Evolutionary conservation across 2,329 filamentous ascomycete genomes (phyloP), one percentile per base, ranked within the genome.

Genomic region (Colletotrichum karsti): DNA sequence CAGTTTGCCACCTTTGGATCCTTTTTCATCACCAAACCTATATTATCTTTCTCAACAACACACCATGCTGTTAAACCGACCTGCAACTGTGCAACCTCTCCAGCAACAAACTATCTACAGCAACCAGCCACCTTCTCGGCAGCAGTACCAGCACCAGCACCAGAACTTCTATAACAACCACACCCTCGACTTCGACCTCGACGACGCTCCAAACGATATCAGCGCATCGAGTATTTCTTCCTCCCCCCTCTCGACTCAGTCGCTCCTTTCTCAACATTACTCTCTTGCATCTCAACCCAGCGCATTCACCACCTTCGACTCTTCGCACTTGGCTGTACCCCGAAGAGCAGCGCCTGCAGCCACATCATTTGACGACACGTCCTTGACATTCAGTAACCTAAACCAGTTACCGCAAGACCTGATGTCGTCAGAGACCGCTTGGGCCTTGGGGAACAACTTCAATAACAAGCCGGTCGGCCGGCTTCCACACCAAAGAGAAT

Each of bases 401-500:
- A 57, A 18, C 24, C 42, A 62, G 7, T 18, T 60, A 5, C 44
- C 63, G 7, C 56, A 72, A 58, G 74, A 76, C 55, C 74, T 78
- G 35, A 82, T 83, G 82, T 81, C 82, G 72, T 75, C 81, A 26
- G 83, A 85, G 63, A 57, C 33, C 10, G 15, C 77, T 13, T 85
- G 81, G 82, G 75, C 79, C 61, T 69, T 73, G 22, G 70, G 76
- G 61, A 74, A 76, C 66, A 81, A 82, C 67, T 76, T 79, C 68
- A 79, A 79, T 39, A 76, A 79, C 22, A 80, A 79, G 73, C 71
- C 75, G 9, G 69, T 78, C 41, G 76, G 77, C 63, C 80, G 82
- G 15, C 75, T 82, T 39, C 73, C 81, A 26, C 88, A 91, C 73
- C 83, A 90, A 50, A 85, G 88, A 71, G 88, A 90, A 70, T 87